These are phyloP conservation scores for Amanita rubescens DNA, from an alignment of 768 basidiomycete genomes.

Conservation along the genomic window DNA sequence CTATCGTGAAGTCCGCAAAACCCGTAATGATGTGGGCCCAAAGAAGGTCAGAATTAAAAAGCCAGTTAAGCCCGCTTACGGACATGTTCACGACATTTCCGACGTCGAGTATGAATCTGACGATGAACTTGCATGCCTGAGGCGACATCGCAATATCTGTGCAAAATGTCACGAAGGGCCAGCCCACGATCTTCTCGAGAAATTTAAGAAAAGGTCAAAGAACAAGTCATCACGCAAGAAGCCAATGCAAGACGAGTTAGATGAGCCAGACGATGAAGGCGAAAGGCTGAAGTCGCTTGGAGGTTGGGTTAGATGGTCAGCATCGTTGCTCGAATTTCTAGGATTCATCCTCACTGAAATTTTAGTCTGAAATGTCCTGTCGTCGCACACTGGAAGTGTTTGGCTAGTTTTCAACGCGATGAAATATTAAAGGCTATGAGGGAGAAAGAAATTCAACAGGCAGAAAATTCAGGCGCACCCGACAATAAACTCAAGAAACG, in stretches of 20 bases:
- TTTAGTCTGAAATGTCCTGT: conserved; percentile 72
- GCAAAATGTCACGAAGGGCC: conserved; percentile 65
- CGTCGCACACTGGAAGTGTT: conserved; percentile 69
- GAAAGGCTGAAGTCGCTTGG: conserved; percentile 47
- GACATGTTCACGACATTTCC: conserved; percentile 32
- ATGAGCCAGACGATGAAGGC: conserved; percentile 46
- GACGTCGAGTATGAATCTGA: conserved; percentile 48
- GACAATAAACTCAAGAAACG: conserved; percentile 35
- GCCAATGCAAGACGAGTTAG: conserved; percentile 45
- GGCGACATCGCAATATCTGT: conserved; percentile 57
- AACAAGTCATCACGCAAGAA: conserved; percentile 34
- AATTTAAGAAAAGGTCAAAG: conserved; percentile 27
- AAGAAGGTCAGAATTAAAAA: neutral
- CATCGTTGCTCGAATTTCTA: conserved; percentile 4
- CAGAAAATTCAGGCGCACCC: conserved; percentile 17
- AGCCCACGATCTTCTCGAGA: conserved; percentile 42
- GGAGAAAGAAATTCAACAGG: conserved; percentile 36
- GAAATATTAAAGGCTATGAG: conserved; percentile 65
- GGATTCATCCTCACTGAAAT: conserved; percentile 15
- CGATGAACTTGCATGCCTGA: conserved; percentile 40
- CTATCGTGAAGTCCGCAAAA: conserved; percentile 25
- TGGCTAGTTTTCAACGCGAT: conserved; percentile 56
- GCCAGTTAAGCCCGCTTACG: conserved; percentile 29
- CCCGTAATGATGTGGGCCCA: conserved; percentile 10
- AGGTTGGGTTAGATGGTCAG: conserved; percentile 82